Evolutionary conservation across 495 filamentous ascomycete genomes (phyloP).

Genomic region (Aspergillus leporis): DNA sequence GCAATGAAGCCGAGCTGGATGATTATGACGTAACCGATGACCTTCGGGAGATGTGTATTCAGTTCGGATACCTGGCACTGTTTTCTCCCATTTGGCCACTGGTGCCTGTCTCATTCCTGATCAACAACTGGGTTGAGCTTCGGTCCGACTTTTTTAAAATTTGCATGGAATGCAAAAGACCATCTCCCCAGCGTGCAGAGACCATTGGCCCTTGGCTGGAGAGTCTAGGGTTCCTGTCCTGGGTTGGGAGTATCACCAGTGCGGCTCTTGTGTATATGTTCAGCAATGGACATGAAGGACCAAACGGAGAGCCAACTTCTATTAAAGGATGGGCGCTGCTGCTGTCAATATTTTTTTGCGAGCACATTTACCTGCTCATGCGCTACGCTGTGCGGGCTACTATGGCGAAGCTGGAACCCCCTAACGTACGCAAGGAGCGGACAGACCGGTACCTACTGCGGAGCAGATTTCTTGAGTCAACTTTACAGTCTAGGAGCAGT

Average conservation of each 20-base stretch:
- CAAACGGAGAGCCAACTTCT: constrained; percentile 54
- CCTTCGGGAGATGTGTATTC: constrained; percentile 92
- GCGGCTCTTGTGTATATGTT: constrained; percentile 88
- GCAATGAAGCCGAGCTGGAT: constrained; percentile 81
- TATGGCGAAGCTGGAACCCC: constrained; percentile 78
- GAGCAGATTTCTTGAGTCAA: constrained; percentile 65
- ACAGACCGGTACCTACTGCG: constrained; percentile 72
- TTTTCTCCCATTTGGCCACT: constrained; percentile 95
- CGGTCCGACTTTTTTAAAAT: constrained; percentile 95
- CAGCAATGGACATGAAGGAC: constrained; percentile 60
- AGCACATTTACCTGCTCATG: constrained; percentile 79
- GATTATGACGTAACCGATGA: constrained; percentile 87
- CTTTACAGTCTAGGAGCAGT: constrained; percentile 32
- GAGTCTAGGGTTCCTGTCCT: constrained; percentile 81
- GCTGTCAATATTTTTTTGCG: constrained; percentile 79
- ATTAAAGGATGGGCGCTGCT: constrained; percentile 83
- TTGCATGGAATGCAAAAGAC: constrained; percentile 82
- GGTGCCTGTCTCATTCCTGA: constrained; percentile 80
- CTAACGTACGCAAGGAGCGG: constrained; percentile 79
- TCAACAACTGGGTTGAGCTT: constrained; percentile 97
- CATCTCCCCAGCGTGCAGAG: constrained; percentile 83
- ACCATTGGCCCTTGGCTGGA: constrained; percentile 95
- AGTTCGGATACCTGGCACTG: constrained; percentile 90
- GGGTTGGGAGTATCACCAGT: constrained; percentile 85
- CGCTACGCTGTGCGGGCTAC: constrained; percentile 68